Conservation (phyloP, 768 basidiomycete species). For the Candolleomyces aberdarensis region DNA sequence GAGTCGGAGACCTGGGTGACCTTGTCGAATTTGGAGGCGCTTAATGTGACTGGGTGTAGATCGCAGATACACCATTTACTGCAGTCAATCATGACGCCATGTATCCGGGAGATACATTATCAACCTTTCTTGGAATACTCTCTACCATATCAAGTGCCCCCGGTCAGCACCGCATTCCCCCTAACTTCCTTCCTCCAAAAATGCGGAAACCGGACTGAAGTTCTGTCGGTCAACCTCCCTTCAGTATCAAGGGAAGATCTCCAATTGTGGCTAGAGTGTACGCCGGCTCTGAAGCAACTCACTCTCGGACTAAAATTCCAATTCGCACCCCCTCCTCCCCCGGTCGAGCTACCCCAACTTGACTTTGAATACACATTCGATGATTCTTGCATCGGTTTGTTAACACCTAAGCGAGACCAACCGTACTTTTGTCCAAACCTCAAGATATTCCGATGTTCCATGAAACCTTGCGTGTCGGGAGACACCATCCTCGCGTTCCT, state of each 20-base stretch:
- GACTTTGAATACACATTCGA: not conserved
- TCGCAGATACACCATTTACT: too few species aligned
- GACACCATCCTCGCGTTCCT: not conserved
- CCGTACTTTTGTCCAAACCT: not conserved
- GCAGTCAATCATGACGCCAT: too few species aligned
- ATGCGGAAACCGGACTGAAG: not conserved
- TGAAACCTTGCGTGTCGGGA: not conserved
- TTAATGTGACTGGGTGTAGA: too few species aligned
- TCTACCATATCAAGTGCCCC: too few species aligned
- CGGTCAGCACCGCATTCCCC: too few species aligned
- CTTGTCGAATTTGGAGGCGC: too few species aligned
- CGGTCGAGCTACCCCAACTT: too few species aligned
- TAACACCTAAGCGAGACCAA: not conserved
- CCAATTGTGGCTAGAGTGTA: not conserved
- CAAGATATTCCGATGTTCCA: not conserved
- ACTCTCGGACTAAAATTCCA: not conserved
- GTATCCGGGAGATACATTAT: too few species aligned
- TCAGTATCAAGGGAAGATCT: not conserved
- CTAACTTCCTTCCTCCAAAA: too few species aligned
- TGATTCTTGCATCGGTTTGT: not conserved
- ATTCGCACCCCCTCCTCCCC: too few species aligned
- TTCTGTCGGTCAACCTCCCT: not conserved
- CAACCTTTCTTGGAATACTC: too few species aligned
- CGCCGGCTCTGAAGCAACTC: not conserved
- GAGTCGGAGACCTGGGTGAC: too few species aligned